Evolutionary conservation across 2,329 filamentous ascomycete species (phyloP).

Genomic region (Graphilbum fragrans): DNA sequence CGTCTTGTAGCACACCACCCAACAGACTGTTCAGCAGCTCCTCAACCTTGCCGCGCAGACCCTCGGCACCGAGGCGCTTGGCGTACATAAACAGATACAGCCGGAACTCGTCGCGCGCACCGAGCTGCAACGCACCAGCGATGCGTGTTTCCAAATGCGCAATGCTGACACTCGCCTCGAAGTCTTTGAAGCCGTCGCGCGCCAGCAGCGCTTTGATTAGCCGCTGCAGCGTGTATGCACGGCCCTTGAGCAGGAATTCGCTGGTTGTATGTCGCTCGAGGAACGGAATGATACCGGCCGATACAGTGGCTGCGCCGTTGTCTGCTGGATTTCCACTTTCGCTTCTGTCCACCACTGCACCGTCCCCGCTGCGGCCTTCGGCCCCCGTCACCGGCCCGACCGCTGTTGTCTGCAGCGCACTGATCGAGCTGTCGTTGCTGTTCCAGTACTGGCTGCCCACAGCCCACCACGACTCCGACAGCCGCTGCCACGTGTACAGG

Average conservation of each 20-base stretch:
- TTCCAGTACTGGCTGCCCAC: conserved; percentile 99
- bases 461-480: conserved; percentile 98
- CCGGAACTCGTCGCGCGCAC: conserved; percentile 82
- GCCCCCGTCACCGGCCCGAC: conserved; percentile 40
- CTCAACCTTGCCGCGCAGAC: conserved; percentile 77
- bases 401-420: conserved; percentile 62
- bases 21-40: conserved; percentile 76
- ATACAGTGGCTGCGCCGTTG: conserved; percentile 48
- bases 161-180: conserved; percentile 84
- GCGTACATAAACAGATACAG: conserved; percentile 97
- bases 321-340: no score
- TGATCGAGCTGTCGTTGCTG: conserved; percentile 81
- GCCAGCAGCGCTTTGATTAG: conserved; percentile 83
- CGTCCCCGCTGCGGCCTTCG: conserved; percentile 32
- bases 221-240: conserved; percentile 81
- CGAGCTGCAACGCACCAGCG: conserved; percentile 74
- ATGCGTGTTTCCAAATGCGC: conserved; percentile 92
- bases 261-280: conserved; percentile 91
- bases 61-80: conserved; percentile 86
- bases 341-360: conserved; percentile 63
- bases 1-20: conserved; percentile 56
- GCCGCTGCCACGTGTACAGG: conserved; percentile 85
- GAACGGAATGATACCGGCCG: conserved; percentile 84
- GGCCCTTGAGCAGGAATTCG: conserved; percentile 80
- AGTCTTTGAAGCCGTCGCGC: conserved; percentile 80